A percentile compares a stretch with the other conserved stretches of the same genome.
Conservation (phyloP, 257 asterid genomes). For the Plantago ovata region DNA sequence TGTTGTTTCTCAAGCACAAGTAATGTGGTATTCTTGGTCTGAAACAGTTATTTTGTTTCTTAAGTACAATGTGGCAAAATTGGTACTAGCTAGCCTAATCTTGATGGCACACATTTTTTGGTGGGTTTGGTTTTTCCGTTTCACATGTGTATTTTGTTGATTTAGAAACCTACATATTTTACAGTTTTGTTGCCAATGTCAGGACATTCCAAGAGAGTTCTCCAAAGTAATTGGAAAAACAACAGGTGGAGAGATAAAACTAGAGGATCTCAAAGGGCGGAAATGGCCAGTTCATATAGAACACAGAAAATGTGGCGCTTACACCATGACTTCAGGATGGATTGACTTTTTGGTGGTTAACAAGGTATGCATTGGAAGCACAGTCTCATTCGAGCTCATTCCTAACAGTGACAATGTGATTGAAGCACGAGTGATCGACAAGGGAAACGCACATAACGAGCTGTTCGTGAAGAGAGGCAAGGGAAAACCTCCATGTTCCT, state of each 20-base stretch:
- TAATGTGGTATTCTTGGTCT: too few species aligned
- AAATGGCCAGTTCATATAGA: conserved; percentile 14
- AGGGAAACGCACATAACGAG: background rate
- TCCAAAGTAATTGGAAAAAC: background rate
- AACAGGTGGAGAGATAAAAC: background rate
- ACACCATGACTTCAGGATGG: conserved; percentile 15
- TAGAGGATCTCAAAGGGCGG: conserved; percentile 1
- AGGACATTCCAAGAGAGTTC: conserved; percentile 8
- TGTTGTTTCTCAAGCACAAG: too few species aligned
- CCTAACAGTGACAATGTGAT: background rate
- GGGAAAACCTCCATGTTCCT: background rate
- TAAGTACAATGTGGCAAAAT: too few species aligned
- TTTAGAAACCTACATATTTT: too few species aligned
- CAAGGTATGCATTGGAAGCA: conserved; percentile 14
- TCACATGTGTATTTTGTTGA: background rate
- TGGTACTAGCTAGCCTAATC: too few species aligned
- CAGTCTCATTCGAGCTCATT: conserved; percentile 9
- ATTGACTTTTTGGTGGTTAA: background rate
- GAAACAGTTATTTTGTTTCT: too few species aligned
- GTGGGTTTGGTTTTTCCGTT: too few species aligned
- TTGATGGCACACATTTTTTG: too few species aligned
- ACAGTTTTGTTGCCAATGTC: background rate
- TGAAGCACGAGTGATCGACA: conserved; percentile 1
- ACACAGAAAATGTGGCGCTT: background rate
- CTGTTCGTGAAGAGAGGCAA: background rate